Percentiles rank a stretch among this genome's conserved stretches.
phyloP scores from a whole-genome alignment of 441 rosid species.

The Jatropha podagrica region DNA sequence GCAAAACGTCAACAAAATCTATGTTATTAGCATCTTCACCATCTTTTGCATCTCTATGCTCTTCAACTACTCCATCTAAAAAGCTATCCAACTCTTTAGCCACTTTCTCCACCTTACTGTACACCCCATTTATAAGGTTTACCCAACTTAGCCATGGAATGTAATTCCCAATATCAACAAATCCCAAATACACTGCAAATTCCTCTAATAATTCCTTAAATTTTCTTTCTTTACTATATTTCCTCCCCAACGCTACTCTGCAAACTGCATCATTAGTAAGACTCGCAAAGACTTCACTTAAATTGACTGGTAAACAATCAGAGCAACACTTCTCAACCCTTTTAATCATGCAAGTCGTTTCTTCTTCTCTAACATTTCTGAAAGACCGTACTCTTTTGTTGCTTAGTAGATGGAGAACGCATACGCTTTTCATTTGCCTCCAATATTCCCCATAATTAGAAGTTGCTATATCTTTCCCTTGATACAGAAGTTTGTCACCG shows the following conservation, averaged over 20 bases:
- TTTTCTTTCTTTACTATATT: slow-evolving; percentile 33
- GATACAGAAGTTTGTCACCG: slow-evolving; percentile 27
- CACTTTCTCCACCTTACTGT: slow-evolving; percentile 35
- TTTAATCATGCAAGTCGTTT: slow-evolving; percentile 13
- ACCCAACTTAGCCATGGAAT: slow-evolving; percentile 56
- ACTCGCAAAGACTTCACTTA: slow-evolving; percentile 25
- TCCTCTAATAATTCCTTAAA: slow-evolving; percentile 42
- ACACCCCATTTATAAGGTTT: slow-evolving; percentile 41
- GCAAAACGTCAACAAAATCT: slow-evolving; percentile 43
- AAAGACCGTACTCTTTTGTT: slow-evolving; percentile 34
- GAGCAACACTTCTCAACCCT: slow-evolving; percentile 5
- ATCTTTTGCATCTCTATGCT: background rate
- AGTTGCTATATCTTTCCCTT: slow-evolving; percentile 27
- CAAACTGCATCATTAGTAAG: slow-evolving; percentile 31
- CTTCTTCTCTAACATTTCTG: slow-evolving; percentile 38
- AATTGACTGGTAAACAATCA: slow-evolving; percentile 14
- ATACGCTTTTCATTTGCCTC: slow-evolving; percentile 44
- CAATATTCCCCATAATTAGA: slow-evolving; percentile 49
- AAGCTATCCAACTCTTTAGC: slow-evolving; percentile 41
- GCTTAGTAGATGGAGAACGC: slow-evolving; percentile 41
- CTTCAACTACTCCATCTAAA: slow-evolving; percentile 39
- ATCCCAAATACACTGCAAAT: slow-evolving; percentile 39
- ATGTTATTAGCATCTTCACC: background rate
- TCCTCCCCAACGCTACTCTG: slow-evolving; percentile 35
- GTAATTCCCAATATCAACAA: slow-evolving; percentile 44